Evolutionary conservation across 352 stramenopile genomes (phyloP), one percentile per base, ranked within the genome.

Genomic region (Phytophthora parvispora): DNA sequence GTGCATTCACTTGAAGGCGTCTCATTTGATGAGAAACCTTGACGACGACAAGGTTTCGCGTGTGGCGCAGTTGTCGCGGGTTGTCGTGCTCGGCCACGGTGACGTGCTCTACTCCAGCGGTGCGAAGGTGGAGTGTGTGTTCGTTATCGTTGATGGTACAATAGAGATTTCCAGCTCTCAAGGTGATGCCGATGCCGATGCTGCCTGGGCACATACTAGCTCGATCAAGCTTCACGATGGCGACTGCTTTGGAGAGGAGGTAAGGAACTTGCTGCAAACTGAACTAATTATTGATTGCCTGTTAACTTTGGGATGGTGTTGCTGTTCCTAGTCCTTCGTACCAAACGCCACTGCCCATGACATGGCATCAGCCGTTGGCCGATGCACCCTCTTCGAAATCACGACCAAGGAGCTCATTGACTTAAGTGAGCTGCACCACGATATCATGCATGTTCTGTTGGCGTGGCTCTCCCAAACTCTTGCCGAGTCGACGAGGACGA

Each of bases 191-290:
- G 24, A 73, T 22, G 32, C 55, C 9, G 24, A 34, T 25, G 51
- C 60, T 7, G 34, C 47, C 2, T 27, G 29, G 1, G 31, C 43
- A 12, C 4, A 43, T 2, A 36, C 61, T 48, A 60, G 64, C 8
- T 72, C 66, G 18, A 64, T 82, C 16, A 87, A 94, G 36, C 76
- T 93, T 13, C 84, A 78, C n/a, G 72, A 81, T 27, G 86, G 86
- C 1, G 85, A 92, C 20, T 95, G 86, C 52, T 94, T 96, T 64
- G 89, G 89, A n/a, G 87, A 95, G 84, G 86, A 94, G 83, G 89
- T 87, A 74, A 15, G 62, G 4, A 27, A 31, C 32, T 16, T 28
- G 25, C 6, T 31, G 18, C 6, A 34, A 28, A 62, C 12, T 40
- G 12, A 5, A n/a, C 34, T 40, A n/a, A n/a, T n/a, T n/a, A n/a